Percentiles rank a stretch among this genome's conserved stretches.
These are phyloP conservation scores for Lycium barbarum DNA, from an alignment of 257 asterid species.

Conservation along the genomic window DNA sequence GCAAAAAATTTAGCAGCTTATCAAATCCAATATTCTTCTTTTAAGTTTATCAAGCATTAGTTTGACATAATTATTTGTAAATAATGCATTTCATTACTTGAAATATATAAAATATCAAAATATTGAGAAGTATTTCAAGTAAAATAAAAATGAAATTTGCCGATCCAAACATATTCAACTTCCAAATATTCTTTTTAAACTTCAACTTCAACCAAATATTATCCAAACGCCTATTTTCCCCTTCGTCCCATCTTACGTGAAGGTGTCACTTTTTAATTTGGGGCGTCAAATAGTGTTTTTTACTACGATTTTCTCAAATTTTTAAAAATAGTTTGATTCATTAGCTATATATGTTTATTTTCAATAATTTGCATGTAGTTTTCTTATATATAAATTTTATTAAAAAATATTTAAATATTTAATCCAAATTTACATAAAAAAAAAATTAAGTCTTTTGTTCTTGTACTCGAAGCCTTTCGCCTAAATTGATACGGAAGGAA, in stretches of 20 bases:
- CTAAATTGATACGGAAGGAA: neutral
- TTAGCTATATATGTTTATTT: neutral
- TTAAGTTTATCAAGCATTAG: too few relatives aligned
- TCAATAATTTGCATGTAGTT: too few relatives aligned
- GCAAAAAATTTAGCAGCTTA: neutral
- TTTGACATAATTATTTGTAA: too few relatives aligned
- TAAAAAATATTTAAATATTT: too few relatives aligned
- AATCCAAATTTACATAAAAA: too few relatives aligned
- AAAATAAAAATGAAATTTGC: too few relatives aligned
- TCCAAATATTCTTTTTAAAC: neutral
- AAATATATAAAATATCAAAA: too few relatives aligned
- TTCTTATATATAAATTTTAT: too few relatives aligned
- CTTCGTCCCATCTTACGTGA: neutral
- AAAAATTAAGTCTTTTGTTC: neutral
- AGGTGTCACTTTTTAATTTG: neutral
- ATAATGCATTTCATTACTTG: too few relatives aligned
- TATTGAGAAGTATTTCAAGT: too few relatives aligned
- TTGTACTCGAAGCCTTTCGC: neutral
- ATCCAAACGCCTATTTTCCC: neutral
- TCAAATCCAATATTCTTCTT: neutral
- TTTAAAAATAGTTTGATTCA: neutral
- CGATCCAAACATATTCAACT: too few relatives aligned
- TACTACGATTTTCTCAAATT: neutral
- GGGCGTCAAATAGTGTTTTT: neutral
- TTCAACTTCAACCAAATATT: too few relatives aligned